phyloP scores from a whole-genome alignment of 2,329 filamentous ascomycete genomes.

The Aspergillus texensis region DNA sequence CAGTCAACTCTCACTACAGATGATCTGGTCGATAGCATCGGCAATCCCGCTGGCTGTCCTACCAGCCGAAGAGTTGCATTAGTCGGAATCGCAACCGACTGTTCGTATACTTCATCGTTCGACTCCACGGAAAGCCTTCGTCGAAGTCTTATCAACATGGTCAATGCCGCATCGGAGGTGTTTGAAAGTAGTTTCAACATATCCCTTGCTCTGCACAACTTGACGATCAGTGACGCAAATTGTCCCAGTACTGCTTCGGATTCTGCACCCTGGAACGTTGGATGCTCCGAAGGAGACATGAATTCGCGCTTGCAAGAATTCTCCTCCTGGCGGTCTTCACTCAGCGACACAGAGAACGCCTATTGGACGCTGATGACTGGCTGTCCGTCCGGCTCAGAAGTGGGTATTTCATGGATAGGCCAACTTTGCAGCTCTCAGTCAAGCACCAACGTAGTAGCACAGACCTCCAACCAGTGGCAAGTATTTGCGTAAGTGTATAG shows the following conservation, averaged over 20 bases:
- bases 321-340: slow-evolving; percentile 77
- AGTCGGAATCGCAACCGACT: slow-evolving; percentile 87
- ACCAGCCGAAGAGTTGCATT: slow-evolving; percentile 82
- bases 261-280: slow-evolving; percentile 38
- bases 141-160: slow-evolving; percentile 53
- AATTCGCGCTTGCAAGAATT: slow-evolving; percentile 63
- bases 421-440: slow-evolving; percentile 64
- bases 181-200: slow-evolving; percentile 93
- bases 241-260: slow-evolving; percentile 70
- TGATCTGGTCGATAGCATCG: slow-evolving; percentile 68
- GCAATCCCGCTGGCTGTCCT: slow-evolving; percentile 76
- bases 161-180: slow-evolving; percentile 81
- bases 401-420: slow-evolving; percentile 80
- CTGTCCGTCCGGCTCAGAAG: slow-evolving; percentile 77
- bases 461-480: slow-evolving; percentile 84
- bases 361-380: slow-evolving; percentile 89
- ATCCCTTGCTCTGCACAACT: slow-evolving; percentile 79
- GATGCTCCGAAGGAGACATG: slow-evolving; percentile 20
- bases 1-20: neutral
- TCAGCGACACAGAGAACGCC: slow-evolving; percentile 70
- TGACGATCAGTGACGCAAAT: slow-evolving; percentile 71
- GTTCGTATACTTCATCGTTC: slow-evolving; percentile 76
- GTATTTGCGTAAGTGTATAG: slow-evolving; percentile 67
- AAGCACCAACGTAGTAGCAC: slow-evolving; percentile 80
- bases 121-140: slow-evolving; percentile 54